A percentile compares a stretch with the other conserved stretches of the same genome.
phyloP scores from a whole-genome alignment of 2,329 filamentous ascomycete genomes.

The Plectosphaerella cucumerina region DNA sequence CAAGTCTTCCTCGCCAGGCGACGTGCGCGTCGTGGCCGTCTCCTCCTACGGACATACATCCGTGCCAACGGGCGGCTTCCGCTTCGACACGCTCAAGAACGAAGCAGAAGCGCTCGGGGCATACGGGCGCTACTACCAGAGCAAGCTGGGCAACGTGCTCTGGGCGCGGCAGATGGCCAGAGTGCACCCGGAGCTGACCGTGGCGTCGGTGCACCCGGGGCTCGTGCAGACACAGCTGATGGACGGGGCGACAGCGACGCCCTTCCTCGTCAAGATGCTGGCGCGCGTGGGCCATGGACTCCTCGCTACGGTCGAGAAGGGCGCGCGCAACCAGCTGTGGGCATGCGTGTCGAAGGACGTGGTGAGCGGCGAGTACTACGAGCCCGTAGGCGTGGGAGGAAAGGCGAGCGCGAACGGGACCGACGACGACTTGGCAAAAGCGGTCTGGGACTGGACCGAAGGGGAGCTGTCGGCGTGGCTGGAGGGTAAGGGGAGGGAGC shows the following conservation, averaged over 20 bases:
- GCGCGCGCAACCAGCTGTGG: conserved; percentile 39
- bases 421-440: not conserved
- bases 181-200: conserved; percentile 17
- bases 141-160: conserved; percentile 26
- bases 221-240: conserved; percentile 21
- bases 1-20: conserved; percentile 7
- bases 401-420: not conserved
- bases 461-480: not conserved
- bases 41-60: conserved; percentile 17
- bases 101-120: conserved; percentile 11
- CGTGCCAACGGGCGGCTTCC: conserved; percentile 17
- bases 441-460: not conserved
- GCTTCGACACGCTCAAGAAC: conserved; percentile 23
- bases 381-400: conserved; percentile 23
- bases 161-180: conserved; percentile 21
- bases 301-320: conserved; percentile 16
- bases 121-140: conserved; percentile 21
- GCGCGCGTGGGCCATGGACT: not conserved
- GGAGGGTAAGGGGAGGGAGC: not conserved
- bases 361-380: conserved; percentile 26
- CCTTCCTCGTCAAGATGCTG: not conserved
- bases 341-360: conserved; percentile 29
- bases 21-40: conserved; percentile 26
- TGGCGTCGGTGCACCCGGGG: conserved; percentile 21
- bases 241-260: not conserved